Conservation (phyloP, 345 rosid species). For the Mallotus nudiflorus region DNA sequence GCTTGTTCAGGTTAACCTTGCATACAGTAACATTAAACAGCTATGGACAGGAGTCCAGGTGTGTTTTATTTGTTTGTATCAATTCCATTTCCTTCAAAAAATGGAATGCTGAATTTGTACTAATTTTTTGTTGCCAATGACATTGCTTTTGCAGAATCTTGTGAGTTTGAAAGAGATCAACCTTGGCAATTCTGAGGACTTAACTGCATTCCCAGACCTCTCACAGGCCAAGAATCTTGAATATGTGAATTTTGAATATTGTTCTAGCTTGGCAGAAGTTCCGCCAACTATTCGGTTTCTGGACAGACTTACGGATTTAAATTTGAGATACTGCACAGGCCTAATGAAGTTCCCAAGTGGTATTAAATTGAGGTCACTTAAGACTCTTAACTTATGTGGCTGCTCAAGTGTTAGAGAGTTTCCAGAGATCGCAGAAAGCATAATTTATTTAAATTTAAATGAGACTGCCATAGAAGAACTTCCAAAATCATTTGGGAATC, state of each 20-base stretch:
- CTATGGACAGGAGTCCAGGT: conserved; percentile 2
- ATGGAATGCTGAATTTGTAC: too few relatives aligned
- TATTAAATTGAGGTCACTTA: background rate
- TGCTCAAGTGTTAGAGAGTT: background rate
- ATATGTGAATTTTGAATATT: background rate
- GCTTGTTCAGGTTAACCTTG: background rate
- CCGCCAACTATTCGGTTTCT: background rate
- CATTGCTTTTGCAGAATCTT: background rate
- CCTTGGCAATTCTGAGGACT: background rate
- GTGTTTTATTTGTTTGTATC: background rate
- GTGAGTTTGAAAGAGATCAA: background rate
- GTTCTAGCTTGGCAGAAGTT: background rate
- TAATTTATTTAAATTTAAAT: background rate
- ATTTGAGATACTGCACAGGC: background rate
- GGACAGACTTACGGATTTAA: background rate
- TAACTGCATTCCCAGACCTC: background rate
- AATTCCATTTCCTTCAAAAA: background rate
- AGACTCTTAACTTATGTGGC: background rate
- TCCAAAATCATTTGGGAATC: background rate
- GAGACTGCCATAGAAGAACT: background rate
- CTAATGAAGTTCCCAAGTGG: background rate
- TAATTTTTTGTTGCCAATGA: background rate
- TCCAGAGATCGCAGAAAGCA: background rate
- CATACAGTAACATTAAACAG: background rate
- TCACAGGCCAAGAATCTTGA: background rate